Evolutionary conservation across 176 grass and related monocot genomes (phyloP).

Genomic region (Aegilops tauschii): DNA sequence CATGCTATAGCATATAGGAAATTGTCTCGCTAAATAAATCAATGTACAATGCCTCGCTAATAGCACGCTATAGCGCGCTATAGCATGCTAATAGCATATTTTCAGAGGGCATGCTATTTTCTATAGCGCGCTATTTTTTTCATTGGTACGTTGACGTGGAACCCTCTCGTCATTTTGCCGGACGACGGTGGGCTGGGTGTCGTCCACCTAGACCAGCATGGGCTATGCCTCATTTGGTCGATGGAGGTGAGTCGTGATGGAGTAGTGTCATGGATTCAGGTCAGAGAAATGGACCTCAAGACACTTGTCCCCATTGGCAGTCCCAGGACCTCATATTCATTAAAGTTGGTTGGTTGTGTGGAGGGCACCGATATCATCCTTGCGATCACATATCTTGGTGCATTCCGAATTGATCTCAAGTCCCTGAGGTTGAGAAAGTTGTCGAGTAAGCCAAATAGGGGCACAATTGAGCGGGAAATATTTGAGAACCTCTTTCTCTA

Average conservation of each 20-base stretch:
- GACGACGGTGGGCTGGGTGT: neutral
- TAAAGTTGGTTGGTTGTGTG: neutral
- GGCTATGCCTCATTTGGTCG: neutral
- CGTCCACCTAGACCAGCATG: neutral
- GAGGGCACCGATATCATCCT: neutral
- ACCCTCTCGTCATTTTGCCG: neutral
- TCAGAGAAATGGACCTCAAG: neutral
- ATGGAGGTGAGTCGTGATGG: neutral
- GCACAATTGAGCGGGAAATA: neutral
- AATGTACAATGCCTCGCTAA: too few relatives aligned
- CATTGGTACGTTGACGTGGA: neutral
- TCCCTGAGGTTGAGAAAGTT: neutral
- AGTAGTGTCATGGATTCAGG: neutral
- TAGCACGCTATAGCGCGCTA: too few relatives aligned
- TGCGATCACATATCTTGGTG: neutral
- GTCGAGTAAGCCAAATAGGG: neutral
- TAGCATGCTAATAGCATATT: too few relatives aligned
- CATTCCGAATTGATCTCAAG: neutral
- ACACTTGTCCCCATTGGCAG: neutral
- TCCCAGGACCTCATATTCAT: neutral
- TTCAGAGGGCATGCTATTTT: too few relatives aligned
- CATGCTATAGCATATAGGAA: too few relatives aligned
- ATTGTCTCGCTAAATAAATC: too few relatives aligned
- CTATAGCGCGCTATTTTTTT: too few relatives aligned
- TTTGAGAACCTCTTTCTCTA: neutral